phyloP scores from a whole-genome alignment of 2,329 filamentous ascomycete species.

The Exophiala oligosperma region DNA sequence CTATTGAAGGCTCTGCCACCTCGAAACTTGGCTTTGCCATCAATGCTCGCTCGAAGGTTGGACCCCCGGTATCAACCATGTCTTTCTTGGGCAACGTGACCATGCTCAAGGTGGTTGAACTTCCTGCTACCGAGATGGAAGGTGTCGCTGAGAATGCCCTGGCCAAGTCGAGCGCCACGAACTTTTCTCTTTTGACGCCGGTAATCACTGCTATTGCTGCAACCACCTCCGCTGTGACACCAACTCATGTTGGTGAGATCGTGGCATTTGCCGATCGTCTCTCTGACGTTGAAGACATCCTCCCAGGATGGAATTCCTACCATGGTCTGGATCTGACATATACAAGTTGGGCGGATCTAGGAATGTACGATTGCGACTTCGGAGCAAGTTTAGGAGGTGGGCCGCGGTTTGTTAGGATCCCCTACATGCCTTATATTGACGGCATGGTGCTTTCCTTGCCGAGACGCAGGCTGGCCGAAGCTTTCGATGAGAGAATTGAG shows the following conservation, averaged over 20 bases:
- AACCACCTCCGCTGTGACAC: slow-evolving; percentile 3
- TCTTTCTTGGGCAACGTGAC: slow-evolving; percentile 9
- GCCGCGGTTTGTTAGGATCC: slow-evolving; percentile 3
- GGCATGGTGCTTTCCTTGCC: slow-evolving; percentile 8
- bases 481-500: slow-evolving; percentile 7
- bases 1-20: slow-evolving; percentile 1
- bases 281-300: slow-evolving; percentile 8
- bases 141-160: slow-evolving; percentile 5
- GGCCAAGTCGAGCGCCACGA: slow-evolving; percentile 1
- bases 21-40: slow-evolving; percentile 12
- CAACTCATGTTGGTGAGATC: slow-evolving; percentile 7
- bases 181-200: slow-evolving; percentile 4
- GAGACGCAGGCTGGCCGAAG: slow-evolving; percentile 3
- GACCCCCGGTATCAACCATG: slow-evolving; percentile 2
- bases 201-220: slow-evolving; percentile 8
- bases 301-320: slow-evolving; percentile 9
- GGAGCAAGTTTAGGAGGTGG: slow-evolving; percentile 7
- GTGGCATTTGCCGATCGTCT: slow-evolving; percentile 8
- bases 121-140: slow-evolving; percentile 5
- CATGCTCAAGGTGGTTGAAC: slow-evolving; percentile 10
- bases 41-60: slow-evolving; percentile 5
- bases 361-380: slow-evolving; percentile 13
- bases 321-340: slow-evolving; percentile 9
- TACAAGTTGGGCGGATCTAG: slow-evolving; percentile 10
- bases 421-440: slow-evolving; percentile 10